Base-by-base conservation (phyloP, 768 basidiomycete species). In the Rickenella mellea region DNA sequence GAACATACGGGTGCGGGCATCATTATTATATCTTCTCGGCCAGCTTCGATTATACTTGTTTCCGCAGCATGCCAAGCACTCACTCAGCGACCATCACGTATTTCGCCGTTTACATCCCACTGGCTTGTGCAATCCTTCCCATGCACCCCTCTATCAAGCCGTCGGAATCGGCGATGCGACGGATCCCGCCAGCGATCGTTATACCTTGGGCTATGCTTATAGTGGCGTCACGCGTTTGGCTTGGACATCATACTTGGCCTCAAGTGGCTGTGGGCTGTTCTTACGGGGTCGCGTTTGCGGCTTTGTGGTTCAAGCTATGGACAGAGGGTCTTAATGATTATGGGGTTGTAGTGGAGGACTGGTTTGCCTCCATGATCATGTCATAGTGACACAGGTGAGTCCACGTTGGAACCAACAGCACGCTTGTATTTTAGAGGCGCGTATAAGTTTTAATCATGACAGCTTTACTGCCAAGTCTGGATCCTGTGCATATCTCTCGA, bases 1-100 rank as follows among this genome's bases (percentile, higher is more conserved):
- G 64, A 40, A 65, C 76, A 3, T 89, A 82, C 54, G 86, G 86
- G 85, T 87, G 52, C 38, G 74, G 55, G 21, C 9, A n/a, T n/a
- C n/a, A 6, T 8, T 17, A 30, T 39, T 39, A 37, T 14, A 32
- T 19, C 15, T 9, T 25, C 6, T 9, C 32, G 15, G 32, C 5
- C 25, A 28, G 28, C 12, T 12, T 8, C 24, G 32, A n/a, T 29
- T 17, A 14, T 20, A 9, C 19, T 15, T 32, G 6, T 21, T 6
- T 19, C 11, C 44, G 37, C 54, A 87, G 86, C 10, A 88, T 89
- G 86, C 86, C 86, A 5, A 84, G 81, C 48, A 88, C 86, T 5
- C 86, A 89, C 57, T 80, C 85, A 9, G 78, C 83, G 8, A 64
- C 68, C 5, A 83, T 83, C 50, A 67, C 70, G 2, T 87, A 69